Base-by-base conservation (phyloP, 306 rosid species). In the Vigna trinervia region DNA sequence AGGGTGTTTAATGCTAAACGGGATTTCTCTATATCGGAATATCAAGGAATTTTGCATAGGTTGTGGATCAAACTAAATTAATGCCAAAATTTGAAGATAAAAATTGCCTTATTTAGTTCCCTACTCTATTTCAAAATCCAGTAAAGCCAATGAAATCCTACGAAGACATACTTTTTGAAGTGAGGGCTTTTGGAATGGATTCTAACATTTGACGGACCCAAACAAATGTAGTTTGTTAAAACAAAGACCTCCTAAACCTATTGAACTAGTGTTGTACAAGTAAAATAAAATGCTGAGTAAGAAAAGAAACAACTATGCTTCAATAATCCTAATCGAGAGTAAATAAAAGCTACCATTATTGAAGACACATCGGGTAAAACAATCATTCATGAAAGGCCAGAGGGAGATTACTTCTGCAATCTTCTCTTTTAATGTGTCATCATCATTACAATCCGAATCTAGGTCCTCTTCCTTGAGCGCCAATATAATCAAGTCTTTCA, bases 391-490 rank as follows among this genome's bases (percentile, higher is more conserved):
- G 17, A 50, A 72, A 79, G 78, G 65, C 76, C 56, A 48, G 69
- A 51, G 76, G 78, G 62, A 70, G 54, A 52, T 82, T 94, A 95
- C 98, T 84, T 95, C 98, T 17, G 97, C 92, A 63, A 90, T 88
- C 89, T 87, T 95, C 78, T 78, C 89, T 28, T 87, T 92, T 28
- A 89, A 82, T 60, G 77, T 85, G 77, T 89, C 86, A 46, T 88
- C 83, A 69, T 82, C 93, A 77, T 81, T 80, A 76, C 73, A 78
- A 63, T 85, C 89, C 54, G 88, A 77, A 78, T 87, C 90, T 53
- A 86, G 17, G 83, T 90, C 88, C 77, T 90, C 96, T 78, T 92
- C 97, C 81, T 90, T 88, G 76, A 95, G 85, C 63, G 97, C 98
- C 90, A 95, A 76, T 78, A 86, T 80, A 70, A 92, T 77, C 86